These are phyloP conservation scores for Tolypocladium paradoxum DNA, from an alignment of 2,329 filamentous ascomycete genomes.

Conservation along the genomic window DNA sequence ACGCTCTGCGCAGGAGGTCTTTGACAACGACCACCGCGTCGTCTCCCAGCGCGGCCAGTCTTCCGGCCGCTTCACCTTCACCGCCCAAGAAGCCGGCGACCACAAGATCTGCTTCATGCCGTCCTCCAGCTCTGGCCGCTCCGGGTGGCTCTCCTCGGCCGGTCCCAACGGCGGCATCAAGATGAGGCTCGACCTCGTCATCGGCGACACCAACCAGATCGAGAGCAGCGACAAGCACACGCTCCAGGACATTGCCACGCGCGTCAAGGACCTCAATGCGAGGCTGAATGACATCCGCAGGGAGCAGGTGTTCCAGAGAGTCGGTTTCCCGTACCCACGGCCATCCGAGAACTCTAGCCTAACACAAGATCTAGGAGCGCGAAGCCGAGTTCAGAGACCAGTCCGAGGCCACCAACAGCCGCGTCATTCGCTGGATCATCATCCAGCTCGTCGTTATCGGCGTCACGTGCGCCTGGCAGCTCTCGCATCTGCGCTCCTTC, in stretches of 20 bases:
- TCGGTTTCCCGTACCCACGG: slow-evolving; percentile 28
- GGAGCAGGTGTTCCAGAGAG: slow-evolving; percentile 94
- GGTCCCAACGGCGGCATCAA: slow-evolving; percentile 66
- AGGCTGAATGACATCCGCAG: slow-evolving; percentile 78
- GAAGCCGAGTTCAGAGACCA: slow-evolving; percentile 98
- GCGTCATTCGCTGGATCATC: slow-evolving; percentile 88
- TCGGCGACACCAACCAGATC: slow-evolving; percentile 89
- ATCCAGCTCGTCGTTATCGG: slow-evolving; percentile 80
- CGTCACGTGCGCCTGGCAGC: slow-evolving; percentile 89
- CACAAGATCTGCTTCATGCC: slow-evolving; percentile 94
- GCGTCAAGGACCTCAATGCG: slow-evolving; percentile 80
- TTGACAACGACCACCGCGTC: slow-evolving; percentile 96
- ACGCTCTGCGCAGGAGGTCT: slow-evolving; percentile 57
- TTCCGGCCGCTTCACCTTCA: slow-evolving; percentile 87
- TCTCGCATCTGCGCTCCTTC: slow-evolving; percentile 90
- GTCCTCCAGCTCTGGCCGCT: slow-evolving; percentile 56
- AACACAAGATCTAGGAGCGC: slow-evolving; percentile 55
- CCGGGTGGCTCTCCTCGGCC: slow-evolving; percentile 60
- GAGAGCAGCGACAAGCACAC: slow-evolving; percentile 90
- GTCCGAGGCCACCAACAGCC: slow-evolving; percentile 82
- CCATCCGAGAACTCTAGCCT: not conserved
- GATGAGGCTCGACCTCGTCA: slow-evolving; percentile 79
- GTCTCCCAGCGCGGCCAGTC: slow-evolving; percentile 72
- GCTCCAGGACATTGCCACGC: slow-evolving; percentile 78
- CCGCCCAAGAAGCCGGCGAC: slow-evolving; percentile 84